These are phyloP conservation scores for Aureobasidium sp. DNA, from an alignment of 2,329 filamentous ascomycete species.

Conservation along the genomic window DNA sequence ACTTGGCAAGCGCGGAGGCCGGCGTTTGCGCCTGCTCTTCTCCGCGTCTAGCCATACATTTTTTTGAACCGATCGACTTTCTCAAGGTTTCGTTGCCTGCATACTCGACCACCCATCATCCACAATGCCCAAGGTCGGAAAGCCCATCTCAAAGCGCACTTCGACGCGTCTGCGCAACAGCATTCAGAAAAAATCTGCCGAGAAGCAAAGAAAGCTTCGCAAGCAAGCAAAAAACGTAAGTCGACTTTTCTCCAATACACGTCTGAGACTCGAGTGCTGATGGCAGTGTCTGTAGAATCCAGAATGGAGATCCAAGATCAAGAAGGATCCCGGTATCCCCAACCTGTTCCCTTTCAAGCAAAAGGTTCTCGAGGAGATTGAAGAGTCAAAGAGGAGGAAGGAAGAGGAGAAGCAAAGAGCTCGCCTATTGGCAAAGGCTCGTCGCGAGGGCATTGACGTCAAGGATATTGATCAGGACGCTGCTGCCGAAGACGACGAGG, in stretches of 20 bases:
- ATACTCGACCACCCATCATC: background rate
- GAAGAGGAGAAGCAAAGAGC: slow-evolving; percentile 67
- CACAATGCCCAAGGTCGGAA: slow-evolving; percentile 16
- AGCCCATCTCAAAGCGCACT: slow-evolving; percentile 89
- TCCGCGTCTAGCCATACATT: slow-evolving; percentile 1
- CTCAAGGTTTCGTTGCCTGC: background rate
- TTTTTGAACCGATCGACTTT: slow-evolving; percentile 5
- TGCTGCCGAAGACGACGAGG: slow-evolving; percentile 33
- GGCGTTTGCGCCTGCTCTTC: background rate
- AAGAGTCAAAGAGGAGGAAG: slow-evolving; percentile 75
- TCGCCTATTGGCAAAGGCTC: slow-evolving; percentile 58
- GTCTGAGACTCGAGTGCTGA: slow-evolving; percentile 20
- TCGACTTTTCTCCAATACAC: background rate
- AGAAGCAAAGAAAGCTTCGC: slow-evolving; percentile 83
- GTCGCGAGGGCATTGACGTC: slow-evolving; percentile 30
- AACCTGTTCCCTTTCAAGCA: slow-evolving; percentile 98
- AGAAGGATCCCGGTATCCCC: slow-evolving; percentile 97
- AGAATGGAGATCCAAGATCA: slow-evolving; percentile 88
- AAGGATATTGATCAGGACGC: slow-evolving; percentile 30
- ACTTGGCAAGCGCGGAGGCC: background rate
- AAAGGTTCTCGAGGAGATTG: slow-evolving; percentile 86
- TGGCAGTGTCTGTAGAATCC: slow-evolving; percentile 57
- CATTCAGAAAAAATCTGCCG: slow-evolving; percentile 84
- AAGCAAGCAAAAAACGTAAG: slow-evolving; percentile 77
- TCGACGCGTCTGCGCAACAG: slow-evolving; percentile 87